Conservation (phyloP, 2,329 filamentous ascomycete genomes). For the Aaosphaeria arxii region DNA sequence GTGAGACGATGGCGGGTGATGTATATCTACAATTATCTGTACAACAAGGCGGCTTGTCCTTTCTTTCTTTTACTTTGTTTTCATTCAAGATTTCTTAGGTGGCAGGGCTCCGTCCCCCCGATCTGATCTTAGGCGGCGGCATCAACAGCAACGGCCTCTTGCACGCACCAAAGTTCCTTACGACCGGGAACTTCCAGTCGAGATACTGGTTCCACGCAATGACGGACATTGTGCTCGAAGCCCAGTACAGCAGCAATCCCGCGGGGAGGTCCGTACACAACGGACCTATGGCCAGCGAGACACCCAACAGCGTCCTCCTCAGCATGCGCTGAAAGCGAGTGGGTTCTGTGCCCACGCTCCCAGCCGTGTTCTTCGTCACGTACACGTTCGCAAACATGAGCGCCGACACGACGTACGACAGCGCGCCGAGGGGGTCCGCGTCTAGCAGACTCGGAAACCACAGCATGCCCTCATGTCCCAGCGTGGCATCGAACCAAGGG, state of each 20-base stretch:
- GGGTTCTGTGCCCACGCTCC: slow-evolving; percentile 11
- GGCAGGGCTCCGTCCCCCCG: too few species aligned
- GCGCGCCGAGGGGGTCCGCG: slow-evolving; percentile 49
- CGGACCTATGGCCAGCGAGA: slow-evolving; percentile 31
- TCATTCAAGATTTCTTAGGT: too few species aligned
- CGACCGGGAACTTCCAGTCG: slow-evolving; percentile 26
- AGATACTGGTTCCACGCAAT: slow-evolving; percentile 33
- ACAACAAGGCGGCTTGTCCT: too few species aligned
- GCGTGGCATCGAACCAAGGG: slow-evolving; percentile 45
- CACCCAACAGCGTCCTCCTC: slow-evolving; percentile 22
- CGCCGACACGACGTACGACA: slow-evolving; percentile 49
- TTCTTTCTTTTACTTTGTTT: too few species aligned
- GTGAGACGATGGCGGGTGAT: too few species aligned
- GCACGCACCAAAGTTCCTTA: slow-evolving; percentile 20
- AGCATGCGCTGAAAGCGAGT: slow-evolving; percentile 5
- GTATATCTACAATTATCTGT: too few species aligned
- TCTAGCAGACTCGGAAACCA: slow-evolving; percentile 59
- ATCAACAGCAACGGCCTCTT: slow-evolving; percentile 25
- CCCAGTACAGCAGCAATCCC: slow-evolving; percentile 43
- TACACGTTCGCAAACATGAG: slow-evolving; percentile 50
- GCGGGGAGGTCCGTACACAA: slow-evolving; percentile 36
- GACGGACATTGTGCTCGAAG: slow-evolving; percentile 30
- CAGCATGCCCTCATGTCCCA: slow-evolving; percentile 56
- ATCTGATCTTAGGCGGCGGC: slow-evolving; percentile 1
- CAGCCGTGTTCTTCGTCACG: slow-evolving; percentile 17